Conservation (phyloP, 768 basidiomycete species). For the Mycena metata region DNA sequence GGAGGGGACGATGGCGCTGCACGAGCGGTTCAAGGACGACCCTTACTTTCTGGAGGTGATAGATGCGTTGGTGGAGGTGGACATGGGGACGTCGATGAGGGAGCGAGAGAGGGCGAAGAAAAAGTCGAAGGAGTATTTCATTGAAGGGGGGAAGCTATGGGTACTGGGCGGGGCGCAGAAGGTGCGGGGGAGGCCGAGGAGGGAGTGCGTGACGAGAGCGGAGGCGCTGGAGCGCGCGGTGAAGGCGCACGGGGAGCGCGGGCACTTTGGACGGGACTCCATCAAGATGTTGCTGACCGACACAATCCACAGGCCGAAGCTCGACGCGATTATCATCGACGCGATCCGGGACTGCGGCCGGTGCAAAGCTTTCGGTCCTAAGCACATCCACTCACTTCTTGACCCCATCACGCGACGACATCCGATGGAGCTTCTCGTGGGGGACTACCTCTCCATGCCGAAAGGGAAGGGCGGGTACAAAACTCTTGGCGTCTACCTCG, state of each 20-base stretch:
- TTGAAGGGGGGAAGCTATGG: conserved; percentile 32
- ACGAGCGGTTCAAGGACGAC: conserved; percentile 32
- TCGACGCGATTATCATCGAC: not conserved
- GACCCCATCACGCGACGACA: conserved; percentile 1
- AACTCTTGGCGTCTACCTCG: conserved; percentile 38
- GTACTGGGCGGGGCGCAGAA: not conserved
- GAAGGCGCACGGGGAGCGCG: not conserved
- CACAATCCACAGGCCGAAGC: not conserved
- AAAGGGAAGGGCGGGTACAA: conserved; percentile 38
- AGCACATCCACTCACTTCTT: conserved; percentile 40
- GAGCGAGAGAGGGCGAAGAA: conserved; percentile 17
- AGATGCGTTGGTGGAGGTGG: conserved; percentile 18
- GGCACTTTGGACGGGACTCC: conserved; percentile 1
- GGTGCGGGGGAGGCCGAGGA: conserved; percentile 11
- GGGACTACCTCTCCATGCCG: conserved; percentile 39
- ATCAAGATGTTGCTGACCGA: conserved; percentile 5
- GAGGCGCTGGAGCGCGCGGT: conserved; percentile 19
- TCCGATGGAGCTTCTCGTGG: conserved; percentile 9
- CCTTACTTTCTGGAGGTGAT: conserved; percentile 24
- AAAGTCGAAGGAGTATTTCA: conserved; percentile 18
- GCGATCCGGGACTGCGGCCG: conserved; percentile 36
- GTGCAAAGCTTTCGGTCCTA: conserved; percentile 45
- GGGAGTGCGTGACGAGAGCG: conserved; percentile 18
- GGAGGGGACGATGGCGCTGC: conserved; percentile 1
- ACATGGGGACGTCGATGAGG: conserved; percentile 33